phyloP scores from a whole-genome alignment of 441 rosid species.

The Euphorbia corollata region DNA sequence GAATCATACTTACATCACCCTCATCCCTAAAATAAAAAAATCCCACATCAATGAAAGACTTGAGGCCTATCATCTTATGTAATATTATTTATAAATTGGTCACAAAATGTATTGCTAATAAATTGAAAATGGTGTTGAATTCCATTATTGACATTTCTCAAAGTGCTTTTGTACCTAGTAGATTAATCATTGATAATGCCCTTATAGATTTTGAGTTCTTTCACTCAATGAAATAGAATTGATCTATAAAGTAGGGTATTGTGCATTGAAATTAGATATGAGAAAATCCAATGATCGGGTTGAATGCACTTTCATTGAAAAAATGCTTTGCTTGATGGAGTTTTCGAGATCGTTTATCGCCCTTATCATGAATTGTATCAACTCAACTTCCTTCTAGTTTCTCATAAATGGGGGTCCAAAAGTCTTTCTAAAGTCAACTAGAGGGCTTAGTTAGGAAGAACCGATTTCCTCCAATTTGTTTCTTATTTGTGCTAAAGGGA shows the following conservation, averaged over 20 bases:
- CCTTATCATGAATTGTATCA: neutral
- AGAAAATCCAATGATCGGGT: constrained; percentile 10
- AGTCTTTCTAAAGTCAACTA: neutral
- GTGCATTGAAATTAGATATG: constrained; percentile 1
- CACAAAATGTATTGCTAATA: neutral
- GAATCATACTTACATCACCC: neutral
- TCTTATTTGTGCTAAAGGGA: neutral
- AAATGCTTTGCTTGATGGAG: neutral
- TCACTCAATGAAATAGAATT: neutral
- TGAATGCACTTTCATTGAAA: neutral
- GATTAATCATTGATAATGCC: neutral
- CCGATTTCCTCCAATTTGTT: neutral
- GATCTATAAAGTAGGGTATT: neutral
- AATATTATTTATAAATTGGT: neutral
- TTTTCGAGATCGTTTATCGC: neutral
- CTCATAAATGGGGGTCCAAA: neutral
- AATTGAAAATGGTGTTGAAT: neutral
- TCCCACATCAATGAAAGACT: neutral
- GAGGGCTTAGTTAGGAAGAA: neutral
- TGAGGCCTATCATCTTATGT: neutral
- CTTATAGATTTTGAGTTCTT: neutral
- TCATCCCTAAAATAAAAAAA: neutral
- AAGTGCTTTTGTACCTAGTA: neutral
- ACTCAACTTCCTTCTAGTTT: neutral
- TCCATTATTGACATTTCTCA: neutral